Evolutionary conservation across 148 eudicot genomes (phyloP).

Genomic region (Gaultheria prostrata): DNA sequence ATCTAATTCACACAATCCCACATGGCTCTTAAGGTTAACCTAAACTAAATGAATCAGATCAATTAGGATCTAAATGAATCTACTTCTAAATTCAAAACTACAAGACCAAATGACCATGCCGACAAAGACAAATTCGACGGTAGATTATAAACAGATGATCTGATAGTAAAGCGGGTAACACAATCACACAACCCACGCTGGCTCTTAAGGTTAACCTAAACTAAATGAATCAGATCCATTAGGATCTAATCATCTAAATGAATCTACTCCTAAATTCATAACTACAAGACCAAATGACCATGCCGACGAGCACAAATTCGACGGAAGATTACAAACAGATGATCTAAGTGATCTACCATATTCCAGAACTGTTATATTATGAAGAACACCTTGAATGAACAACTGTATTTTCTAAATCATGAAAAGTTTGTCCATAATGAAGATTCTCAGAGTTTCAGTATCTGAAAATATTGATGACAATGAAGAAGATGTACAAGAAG

Average conservation of each 20-base stretch:
- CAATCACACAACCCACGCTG: too few relatives aligned
- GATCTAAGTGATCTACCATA: background rate
- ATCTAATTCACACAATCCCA: background rate
- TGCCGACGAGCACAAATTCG: background rate
- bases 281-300: background rate
- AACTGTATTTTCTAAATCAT: background rate
- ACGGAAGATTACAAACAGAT: background rate
- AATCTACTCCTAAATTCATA: background rate
- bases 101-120: too few relatives aligned
- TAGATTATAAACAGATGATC: too few relatives aligned
- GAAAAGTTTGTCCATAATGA: background rate
- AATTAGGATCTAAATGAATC: too few relatives aligned
- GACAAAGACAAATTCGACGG: too few relatives aligned
- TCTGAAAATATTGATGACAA: background rate
- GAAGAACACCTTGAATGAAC: background rate
- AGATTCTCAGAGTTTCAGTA: slow-evolving; percentile 7
- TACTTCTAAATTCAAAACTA: too few relatives aligned
- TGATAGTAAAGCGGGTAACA: too few relatives aligned
- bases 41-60: too few relatives aligned
- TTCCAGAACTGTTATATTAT: background rate
- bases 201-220: too few relatives aligned
- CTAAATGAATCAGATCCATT: background rate
- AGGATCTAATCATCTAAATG: background rate
- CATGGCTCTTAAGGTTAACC: background rate
- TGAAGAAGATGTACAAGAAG: slow-evolving; percentile 16